These are phyloP conservation scores for Phanerochaete carnosa DNA, from an alignment of 768 basidiomycete species.

Conservation along the genomic window DNA sequence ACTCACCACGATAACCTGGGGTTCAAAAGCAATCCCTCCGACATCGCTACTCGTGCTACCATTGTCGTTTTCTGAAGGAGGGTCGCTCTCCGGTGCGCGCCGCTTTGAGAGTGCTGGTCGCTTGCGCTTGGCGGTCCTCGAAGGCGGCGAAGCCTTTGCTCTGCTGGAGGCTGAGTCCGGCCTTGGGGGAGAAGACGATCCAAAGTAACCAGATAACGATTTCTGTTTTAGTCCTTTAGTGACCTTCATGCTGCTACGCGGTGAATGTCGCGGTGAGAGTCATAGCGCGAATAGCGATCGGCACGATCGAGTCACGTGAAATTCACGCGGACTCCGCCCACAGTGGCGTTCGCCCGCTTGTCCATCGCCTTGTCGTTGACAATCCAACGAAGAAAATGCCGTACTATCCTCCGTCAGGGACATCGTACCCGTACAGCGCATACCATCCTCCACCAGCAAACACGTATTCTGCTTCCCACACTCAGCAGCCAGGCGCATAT, in stretches of 20 bases:
- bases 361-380: neutral
- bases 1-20: constrained; percentile 18
- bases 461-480: constrained; percentile 8
- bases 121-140: neutral
- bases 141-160: neutral
- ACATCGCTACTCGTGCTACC: constrained; percentile 40
- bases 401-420: constrained; percentile 36
- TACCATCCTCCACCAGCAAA: constrained; percentile 35
- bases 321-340: neutral
- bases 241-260: neutral
- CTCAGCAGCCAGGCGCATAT: constrained; percentile 20
- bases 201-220: constrained; percentile 36
- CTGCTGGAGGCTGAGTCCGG: neutral
- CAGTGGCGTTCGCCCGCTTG: neutral
- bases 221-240: constrained; percentile 34
- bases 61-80: neutral
- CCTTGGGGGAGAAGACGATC: constrained; percentile 1
- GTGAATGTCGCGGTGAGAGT: neutral
- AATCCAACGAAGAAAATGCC: constrained; percentile 20
- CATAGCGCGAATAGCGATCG: neutral
- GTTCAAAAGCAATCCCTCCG: constrained; percentile 49
- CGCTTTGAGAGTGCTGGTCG: neutral
- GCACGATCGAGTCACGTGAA: neutral
- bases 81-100: neutral
- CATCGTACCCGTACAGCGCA: constrained; percentile 64